Conservation (phyloP, 2,329 filamentous ascomycete species). For the Trichoderma afroharzianum region DNA sequence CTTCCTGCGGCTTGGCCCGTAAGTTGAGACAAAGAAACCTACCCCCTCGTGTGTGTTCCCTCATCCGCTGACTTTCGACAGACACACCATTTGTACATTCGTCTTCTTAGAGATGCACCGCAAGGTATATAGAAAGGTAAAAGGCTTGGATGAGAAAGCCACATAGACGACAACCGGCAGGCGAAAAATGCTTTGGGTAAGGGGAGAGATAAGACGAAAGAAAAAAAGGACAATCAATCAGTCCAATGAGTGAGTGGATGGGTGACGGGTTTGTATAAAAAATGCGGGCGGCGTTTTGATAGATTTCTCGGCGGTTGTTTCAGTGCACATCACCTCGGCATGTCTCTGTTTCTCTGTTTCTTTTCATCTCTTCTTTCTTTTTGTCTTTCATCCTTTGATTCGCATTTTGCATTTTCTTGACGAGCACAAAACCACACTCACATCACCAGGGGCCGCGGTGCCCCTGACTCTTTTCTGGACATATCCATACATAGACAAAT, state of each 20-base stretch:
- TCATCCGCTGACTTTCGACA: slow-evolving; percentile 24
- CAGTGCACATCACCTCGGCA: not conserved
- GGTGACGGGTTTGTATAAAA: slow-evolving; percentile 15
- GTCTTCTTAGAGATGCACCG: slow-evolving; percentile 85
- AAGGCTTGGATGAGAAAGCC: slow-evolving; percentile 34
- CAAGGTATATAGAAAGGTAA: slow-evolving; percentile 63
- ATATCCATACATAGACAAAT: not conserved
- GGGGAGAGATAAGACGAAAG: not conserved
- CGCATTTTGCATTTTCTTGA: not conserved
- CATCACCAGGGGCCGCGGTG: not conserved
- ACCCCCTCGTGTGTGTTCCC: too few species aligned
- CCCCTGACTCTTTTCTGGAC: not conserved
- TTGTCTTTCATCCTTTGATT: not conserved
- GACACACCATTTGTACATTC: slow-evolving; percentile 83
- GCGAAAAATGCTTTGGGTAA: not conserved
- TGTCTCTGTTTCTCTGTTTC: not conserved
- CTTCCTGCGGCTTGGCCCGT: slow-evolving; percentile 62
- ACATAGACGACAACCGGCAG: not conserved
- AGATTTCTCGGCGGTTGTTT: slow-evolving; percentile 16
- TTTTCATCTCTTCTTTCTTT: not conserved
- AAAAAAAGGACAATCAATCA: not conserved
- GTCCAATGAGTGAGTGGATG: not conserved
- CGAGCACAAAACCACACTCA: not conserved
- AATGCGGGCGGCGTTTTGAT: slow-evolving; percentile 24
- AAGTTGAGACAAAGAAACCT: slow-evolving; percentile 31